Conservation (phyloP, 2,329 filamentous ascomycete genomes). For the Cladophialophora yegresii region DNA sequence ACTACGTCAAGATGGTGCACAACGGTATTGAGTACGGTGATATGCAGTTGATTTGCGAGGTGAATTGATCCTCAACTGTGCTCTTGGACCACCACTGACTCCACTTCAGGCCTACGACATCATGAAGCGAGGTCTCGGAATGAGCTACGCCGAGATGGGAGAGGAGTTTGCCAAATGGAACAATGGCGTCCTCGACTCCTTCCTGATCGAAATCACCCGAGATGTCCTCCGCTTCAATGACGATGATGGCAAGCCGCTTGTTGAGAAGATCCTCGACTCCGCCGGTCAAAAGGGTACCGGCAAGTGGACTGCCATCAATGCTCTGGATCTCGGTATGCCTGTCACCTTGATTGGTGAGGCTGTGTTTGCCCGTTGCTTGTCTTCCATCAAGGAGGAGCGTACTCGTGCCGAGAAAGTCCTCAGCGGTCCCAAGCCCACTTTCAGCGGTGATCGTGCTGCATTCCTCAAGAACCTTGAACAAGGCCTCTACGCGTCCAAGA, state of each 20-base stretch:
- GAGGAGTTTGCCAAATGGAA: constrained; percentile 96
- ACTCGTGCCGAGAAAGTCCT: constrained; percentile 76
- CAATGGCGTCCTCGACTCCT: constrained; percentile 96
- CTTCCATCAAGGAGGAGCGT: constrained; percentile 92
- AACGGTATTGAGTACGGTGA: constrained; percentile 99
- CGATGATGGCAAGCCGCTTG: constrained; percentile 82
- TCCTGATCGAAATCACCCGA: constrained; percentile 98
- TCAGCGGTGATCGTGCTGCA: constrained; percentile 85
- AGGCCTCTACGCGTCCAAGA: constrained; percentile 98
- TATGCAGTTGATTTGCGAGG: constrained; percentile 99
- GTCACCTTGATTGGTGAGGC: constrained; percentile 97
- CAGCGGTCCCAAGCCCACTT: constrained; percentile 72
- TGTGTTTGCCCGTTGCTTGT: constrained; percentile 92
- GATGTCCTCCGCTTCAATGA: constrained; percentile 99
- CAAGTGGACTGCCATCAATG: constrained; percentile 99
- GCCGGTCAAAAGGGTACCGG: constrained; percentile 99
- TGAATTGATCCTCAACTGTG: constrained; percentile 50
- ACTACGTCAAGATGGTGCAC: constrained; percentile 99
- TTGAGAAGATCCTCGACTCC: constrained; percentile 99
- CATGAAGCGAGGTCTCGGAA: constrained; percentile 94
- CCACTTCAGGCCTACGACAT: constrained; percentile 89
- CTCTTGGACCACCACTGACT: constrained; percentile 27
- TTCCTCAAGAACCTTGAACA: constrained; percentile 98
- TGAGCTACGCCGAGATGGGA: constrained; percentile 91
- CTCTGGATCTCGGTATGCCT: constrained; percentile 96